Evolutionary conservation across 2,329 filamentous ascomycete genomes (phyloP), one percentile per base, ranked within the genome.

Genomic region (Epichloe bromicola): DNA sequence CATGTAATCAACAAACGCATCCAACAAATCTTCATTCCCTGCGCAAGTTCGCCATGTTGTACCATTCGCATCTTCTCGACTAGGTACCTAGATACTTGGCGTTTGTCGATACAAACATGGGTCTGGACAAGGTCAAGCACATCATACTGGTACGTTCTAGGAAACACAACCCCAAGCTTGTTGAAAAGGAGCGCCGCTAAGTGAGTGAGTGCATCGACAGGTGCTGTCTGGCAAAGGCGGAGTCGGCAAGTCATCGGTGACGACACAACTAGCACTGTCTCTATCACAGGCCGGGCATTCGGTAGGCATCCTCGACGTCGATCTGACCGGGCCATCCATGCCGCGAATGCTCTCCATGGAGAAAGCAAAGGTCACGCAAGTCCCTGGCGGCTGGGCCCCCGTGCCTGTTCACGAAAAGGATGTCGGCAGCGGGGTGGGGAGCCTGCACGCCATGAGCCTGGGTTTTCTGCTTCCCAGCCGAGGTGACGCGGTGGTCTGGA

Each of bases 201-300:
- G 7, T 20, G 23, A 41, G 11, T 38, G 5, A 30, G 26, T 19
- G 33, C 15, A 37, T 26, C 30, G 14, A 40, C 41, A 81, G 78
- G 78, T 91, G 55, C 84, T 98, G 46, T 97, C 93, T 12, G 93
- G 93, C 60, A 98, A 98, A 77, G 93, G 93, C 63, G 93, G 93
- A 59, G 93, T 98, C 19, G 93, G 93, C 53, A 98, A 98, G 74
- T 97, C 91, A 42, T 95, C 89, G 49, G 83, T 96, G n/a, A 97
- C 93, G 1, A 94, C 91, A 1, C 93, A 98, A 67, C 82, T 98
- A 15, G 93, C 93, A 8, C 79, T 98, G 38, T 89, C 90, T 0
- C 81, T 98, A 34, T 84, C 88, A 2, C 78, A 93, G 1, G 80
- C 87, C 56, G 91, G 91, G 52, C 80, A 91, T 65, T 89, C 87